phyloP scores from a whole-genome alignment of 108 stramenopile genomes.

The Pseudonitzschia multistriata region DNA sequence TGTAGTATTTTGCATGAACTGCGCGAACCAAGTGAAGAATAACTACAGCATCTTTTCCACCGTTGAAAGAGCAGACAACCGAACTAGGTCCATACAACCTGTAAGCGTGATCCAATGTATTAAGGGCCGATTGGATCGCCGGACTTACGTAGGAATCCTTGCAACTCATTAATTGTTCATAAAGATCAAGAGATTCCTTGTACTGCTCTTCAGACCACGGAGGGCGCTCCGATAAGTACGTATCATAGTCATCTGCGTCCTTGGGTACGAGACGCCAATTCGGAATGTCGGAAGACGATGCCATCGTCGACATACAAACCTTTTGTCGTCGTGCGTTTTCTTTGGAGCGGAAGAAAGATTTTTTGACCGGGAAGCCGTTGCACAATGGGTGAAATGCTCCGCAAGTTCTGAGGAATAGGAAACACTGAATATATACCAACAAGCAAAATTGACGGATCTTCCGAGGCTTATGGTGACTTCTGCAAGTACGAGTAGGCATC shows the following conservation, averaged over 20 bases:
- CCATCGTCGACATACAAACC: neutral
- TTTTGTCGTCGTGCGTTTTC: slow-evolving; percentile 1
- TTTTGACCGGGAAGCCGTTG: neutral
- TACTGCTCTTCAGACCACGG: slow-evolving; percentile 67
- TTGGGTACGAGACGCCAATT: slow-evolving; percentile 37
- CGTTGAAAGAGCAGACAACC: slow-evolving; percentile 93
- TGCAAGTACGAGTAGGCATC: neutral
- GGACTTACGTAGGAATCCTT: slow-evolving; percentile 55
- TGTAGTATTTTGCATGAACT: slow-evolving; percentile 75
- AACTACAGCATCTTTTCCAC: slow-evolving; percentile 98
- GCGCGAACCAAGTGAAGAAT: slow-evolving; percentile 93
- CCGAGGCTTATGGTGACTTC: neutral
- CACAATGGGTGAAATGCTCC: neutral
- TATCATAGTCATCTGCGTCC: slow-evolving; percentile 16
- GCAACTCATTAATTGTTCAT: slow-evolving; percentile 58
- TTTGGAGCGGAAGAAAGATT: neutral
- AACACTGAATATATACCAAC: neutral
- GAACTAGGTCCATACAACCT: slow-evolving; percentile 74
- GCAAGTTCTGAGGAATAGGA: neutral
- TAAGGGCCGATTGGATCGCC: slow-evolving; percentile 56
- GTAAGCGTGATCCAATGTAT: slow-evolving; percentile 73
- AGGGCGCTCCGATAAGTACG: slow-evolving; percentile 24
- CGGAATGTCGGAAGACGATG: neutral
- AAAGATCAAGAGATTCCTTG: slow-evolving; percentile 52
- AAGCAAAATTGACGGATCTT: neutral